Base-by-base conservation (phyloP, 176 grass and related monocot genomes). In the Poa pratensis region DNA sequence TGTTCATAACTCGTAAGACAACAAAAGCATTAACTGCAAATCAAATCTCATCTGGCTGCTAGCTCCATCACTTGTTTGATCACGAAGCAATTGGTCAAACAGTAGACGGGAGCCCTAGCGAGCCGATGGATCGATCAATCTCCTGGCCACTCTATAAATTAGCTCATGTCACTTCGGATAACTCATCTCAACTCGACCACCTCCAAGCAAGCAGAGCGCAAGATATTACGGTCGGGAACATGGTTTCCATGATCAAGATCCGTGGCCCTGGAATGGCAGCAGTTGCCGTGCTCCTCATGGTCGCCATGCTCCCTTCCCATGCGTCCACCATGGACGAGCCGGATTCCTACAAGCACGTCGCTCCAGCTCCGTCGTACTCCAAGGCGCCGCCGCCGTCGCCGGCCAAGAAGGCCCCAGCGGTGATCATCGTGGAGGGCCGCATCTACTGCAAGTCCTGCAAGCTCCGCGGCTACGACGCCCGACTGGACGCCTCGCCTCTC, bases 371-470 rank as follows among this genome's bases (percentile, higher is more conserved):
- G 14, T 11, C 57, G 5, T 7, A 55, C 37, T 1, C 24, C 23
- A 6, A 40, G 12, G n/a, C 17, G n/a, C 78, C 43, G 13, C 58
- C 27, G 49, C 79, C 42, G 13, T 69, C 26, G 46, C 79, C 63
- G 13, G 6, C 7, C 32, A 69, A 69, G 42, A 69, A 69, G 42
- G 22, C 49, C 71, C 88, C 73, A 0, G 79, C 88, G 5, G 88
- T 86, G 66, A n/a, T 90, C 84, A 10, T 90, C 66, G 88, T 90
- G 7, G 79, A 90, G 37, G 88, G 88, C 66, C 5, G 82, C 57
- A 68, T 87, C 74, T 87, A 79, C 74, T 87, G 88, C 84, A 87
- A 50, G 58, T 83, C 88, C 57, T 90, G 88, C 88, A 86, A 83
- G 12, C 48, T 87, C 74, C 63, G 2, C 2, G 88, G 80, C 49